Conservation (phyloP, 2,329 filamentous ascomycete species). For the Gnomoniopsis smithogilvyi region DNA sequence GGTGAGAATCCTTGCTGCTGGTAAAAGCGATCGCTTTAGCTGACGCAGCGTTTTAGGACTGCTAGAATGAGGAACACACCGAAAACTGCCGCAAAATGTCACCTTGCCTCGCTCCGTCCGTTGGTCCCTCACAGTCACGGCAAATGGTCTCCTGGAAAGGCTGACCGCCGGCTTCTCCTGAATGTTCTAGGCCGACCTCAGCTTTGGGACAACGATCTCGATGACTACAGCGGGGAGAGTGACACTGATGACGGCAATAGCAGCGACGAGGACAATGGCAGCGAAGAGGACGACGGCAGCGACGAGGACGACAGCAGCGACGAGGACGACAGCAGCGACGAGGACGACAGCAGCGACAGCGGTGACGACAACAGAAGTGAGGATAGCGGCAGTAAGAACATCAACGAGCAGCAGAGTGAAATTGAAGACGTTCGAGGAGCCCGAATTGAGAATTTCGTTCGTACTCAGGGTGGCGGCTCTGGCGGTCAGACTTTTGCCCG, state of each 20-base stretch:
- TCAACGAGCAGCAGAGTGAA: no score
- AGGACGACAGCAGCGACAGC: background rate
- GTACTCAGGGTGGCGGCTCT: no score
- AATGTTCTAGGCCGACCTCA: background rate
- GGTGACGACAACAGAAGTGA: background rate
- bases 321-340: background rate
- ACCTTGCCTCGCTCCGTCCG: background rate
- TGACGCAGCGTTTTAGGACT: background rate
- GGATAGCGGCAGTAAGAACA: background rate
- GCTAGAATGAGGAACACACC: background rate
- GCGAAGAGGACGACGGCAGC: background rate
- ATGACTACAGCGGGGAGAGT: background rate
- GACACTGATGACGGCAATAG: background rate
- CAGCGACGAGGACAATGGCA: background rate
- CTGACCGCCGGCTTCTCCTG: background rate
- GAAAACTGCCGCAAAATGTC: background rate
- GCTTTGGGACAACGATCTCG: background rate
- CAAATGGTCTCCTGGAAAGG: background rate
- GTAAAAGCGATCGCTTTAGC: no score
- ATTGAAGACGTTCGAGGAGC: no score
- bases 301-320: background rate
- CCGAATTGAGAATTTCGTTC: no score
- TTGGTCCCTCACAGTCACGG: background rate
- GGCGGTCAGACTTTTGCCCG: background rate
- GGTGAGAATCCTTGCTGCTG: background rate